Evolutionary conservation across 2,329 filamentous ascomycete genomes (phyloP).

Genomic region (Cercospora berteroae): DNA sequence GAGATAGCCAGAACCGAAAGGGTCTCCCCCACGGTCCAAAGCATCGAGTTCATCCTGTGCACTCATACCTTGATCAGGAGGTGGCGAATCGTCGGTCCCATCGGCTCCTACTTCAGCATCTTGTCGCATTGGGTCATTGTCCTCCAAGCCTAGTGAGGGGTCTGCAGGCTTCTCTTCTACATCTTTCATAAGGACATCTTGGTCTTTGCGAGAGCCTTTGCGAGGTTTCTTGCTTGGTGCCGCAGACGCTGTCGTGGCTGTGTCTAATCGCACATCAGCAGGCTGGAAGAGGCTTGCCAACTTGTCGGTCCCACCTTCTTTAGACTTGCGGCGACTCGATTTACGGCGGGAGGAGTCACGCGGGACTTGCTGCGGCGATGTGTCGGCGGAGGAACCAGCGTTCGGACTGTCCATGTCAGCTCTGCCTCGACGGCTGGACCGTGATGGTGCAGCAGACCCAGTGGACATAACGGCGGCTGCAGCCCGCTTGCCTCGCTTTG

Average conservation of each 20-base stretch:
- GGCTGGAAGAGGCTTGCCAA: not conserved
- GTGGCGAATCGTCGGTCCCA: conserved; percentile 60
- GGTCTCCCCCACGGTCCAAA: conserved; percentile 52
- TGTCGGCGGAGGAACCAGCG: conserved; percentile 63
- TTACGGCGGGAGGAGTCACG: conserved; percentile 69
- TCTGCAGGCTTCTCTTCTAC: conserved; percentile 33
- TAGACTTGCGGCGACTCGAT: conserved; percentile 67
- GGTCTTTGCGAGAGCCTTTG: conserved; percentile 35
- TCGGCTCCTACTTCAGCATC: conserved; percentile 39
- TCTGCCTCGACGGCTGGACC: conserved; percentile 15
- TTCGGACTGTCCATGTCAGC: conserved; percentile 53
- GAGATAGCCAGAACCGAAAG: conserved; percentile 63
- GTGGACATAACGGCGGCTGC: conserved; percentile 66
- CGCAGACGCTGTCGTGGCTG: conserved; percentile 32
- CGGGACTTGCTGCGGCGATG: conserved; percentile 53
- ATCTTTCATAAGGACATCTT: conserved; percentile 38
- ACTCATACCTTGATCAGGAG: conserved; percentile 27
- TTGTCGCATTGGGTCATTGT: conserved; percentile 54
- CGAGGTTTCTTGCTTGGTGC: conserved; percentile 34
- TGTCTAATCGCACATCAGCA: conserved; percentile 18
- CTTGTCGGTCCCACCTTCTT: conserved; percentile 47
- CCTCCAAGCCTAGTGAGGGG: conserved; percentile 38
- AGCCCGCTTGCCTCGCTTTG: conserved; percentile 56
- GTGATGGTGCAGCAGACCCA: conserved; percentile 54
- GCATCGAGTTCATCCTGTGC: conserved; percentile 56